phyloP scores from a whole-genome alignment of 495 filamentous ascomycete species.

The Penicillium silybi region DNA sequence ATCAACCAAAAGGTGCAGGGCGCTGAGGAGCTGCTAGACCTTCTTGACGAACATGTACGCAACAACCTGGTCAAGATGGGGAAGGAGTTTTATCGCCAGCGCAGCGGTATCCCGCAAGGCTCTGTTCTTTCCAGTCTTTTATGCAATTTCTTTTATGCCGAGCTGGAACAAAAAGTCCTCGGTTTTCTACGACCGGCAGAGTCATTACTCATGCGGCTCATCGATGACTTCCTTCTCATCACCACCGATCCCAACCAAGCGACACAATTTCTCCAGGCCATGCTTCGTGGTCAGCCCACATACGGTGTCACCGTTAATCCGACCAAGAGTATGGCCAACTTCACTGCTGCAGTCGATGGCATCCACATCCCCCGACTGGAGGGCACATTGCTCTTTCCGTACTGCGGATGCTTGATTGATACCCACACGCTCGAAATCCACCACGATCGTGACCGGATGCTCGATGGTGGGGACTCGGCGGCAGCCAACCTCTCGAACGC shows the following conservation, averaged over 20 bases:
- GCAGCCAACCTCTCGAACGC: slow-evolving; percentile 49
- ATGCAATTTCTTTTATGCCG: slow-evolving; percentile 92
- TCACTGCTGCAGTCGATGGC: slow-evolving; percentile 59
- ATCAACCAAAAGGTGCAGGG: slow-evolving; percentile 49
- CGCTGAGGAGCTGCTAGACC: slow-evolving; percentile 56
- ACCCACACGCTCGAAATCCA: slow-evolving; percentile 70
- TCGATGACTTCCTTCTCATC: slow-evolving; percentile 91
- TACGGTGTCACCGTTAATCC: slow-evolving; percentile 79
- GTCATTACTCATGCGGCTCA: slow-evolving; percentile 70
- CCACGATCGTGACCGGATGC: slow-evolving; percentile 52
- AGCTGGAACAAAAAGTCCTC: slow-evolving; percentile 68
- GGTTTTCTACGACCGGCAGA: slow-evolving; percentile 58
- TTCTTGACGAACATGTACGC: slow-evolving; percentile 73
- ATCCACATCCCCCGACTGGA: slow-evolving; percentile 48
- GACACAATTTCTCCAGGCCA: slow-evolving; percentile 64
- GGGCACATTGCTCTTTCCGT: slow-evolving; percentile 63
- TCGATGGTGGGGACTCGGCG: slow-evolving; percentile 41
- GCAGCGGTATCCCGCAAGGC: slow-evolving; percentile 86
- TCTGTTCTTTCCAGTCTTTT: slow-evolving; percentile 80
- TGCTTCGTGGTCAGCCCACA: slow-evolving; percentile 71
- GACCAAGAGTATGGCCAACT: slow-evolving; percentile 82
- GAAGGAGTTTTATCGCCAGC: slow-evolving; percentile 86
- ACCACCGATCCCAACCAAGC: slow-evolving; percentile 65
- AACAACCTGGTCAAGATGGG: slow-evolving; percentile 85
- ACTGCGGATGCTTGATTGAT: slow-evolving; percentile 79